phyloP scores from a whole-genome alignment of 1,139 yeast species.

The Zygotorulaspora mrakii region DNA sequence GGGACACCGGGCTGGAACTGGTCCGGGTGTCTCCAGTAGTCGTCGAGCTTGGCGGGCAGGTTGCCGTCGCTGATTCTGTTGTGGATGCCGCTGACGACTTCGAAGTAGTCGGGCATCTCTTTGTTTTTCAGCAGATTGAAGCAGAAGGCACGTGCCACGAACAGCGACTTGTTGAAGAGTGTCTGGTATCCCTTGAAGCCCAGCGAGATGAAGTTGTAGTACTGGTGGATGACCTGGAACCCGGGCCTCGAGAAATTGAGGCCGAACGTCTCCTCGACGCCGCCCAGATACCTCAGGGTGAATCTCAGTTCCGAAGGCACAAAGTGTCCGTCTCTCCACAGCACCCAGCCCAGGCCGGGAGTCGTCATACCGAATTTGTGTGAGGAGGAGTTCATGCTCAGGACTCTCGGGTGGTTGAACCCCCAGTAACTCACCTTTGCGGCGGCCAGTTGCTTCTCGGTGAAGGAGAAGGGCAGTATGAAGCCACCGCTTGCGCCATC shows the following conservation, averaged over 20 bases:
- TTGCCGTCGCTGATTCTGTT: conserved; percentile 39
- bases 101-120: conserved; percentile 64
- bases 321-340: conserved; percentile 65
- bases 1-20: conserved; percentile 74
- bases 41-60: conserved; percentile 20
- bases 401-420: conserved; percentile 70
- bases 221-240: conserved; percentile 83
- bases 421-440: conserved; percentile 56
- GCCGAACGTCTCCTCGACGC: conserved; percentile 81
- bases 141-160: conserved; percentile 32
- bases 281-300: conserved; percentile 81
- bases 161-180: conserved; percentile 57
- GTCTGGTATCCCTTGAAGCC: conserved; percentile 69
- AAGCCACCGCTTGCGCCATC: conserved; percentile 94
- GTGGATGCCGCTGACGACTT: conserved; percentile 75
- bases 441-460: conserved; percentile 44
- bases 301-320: conserved; percentile 72
- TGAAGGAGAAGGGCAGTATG: conserved; percentile 78
- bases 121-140: conserved; percentile 36
- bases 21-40: conserved; percentile 24
- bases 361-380: conserved; percentile 89
- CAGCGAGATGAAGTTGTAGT: conserved; percentile 67
- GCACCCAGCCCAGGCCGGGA: conserved; percentile 90
- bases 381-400: conserved; percentile 86
- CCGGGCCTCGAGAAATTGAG: conserved; percentile 92